Percentiles rank a stretch among this genome's conserved stretches.
Evolutionary conservation across 176 grass and related monocot genomes (phyloP).

Genomic region (Avena atlantica): DNA sequence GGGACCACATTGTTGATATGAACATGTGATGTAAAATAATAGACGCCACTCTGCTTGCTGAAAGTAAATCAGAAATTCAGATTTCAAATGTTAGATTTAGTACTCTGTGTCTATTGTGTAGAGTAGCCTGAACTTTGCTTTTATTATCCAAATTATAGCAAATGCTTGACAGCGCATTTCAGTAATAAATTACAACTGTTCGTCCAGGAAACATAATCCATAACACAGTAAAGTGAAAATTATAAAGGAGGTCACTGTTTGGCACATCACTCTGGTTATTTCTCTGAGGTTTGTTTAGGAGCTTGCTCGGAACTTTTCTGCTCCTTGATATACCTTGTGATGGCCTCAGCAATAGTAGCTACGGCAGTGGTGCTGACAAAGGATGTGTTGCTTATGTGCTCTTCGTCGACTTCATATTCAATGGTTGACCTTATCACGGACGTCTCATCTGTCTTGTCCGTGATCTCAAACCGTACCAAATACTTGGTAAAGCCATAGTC

Average conservation of each 20-base stretch:
- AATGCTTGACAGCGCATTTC: neutral
- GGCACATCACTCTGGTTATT: neutral
- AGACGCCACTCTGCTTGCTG: neutral
- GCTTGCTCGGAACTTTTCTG: slow-evolving; percentile 28
- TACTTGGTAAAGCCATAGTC: slow-evolving; percentile 45
- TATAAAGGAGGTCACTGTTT: neutral
- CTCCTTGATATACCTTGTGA: slow-evolving; percentile 43
- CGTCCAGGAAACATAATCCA: neutral
- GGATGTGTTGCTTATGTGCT: slow-evolving; percentile 15
- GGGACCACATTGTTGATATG: neutral
- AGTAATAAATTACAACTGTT: neutral
- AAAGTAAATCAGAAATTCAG: neutral
- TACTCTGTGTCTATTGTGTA: neutral
- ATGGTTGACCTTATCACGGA: slow-evolving; percentile 47
- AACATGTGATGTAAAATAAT: slow-evolving; percentile 3
- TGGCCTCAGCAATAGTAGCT: slow-evolving; percentile 40
- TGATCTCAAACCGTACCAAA: slow-evolving; percentile 35
- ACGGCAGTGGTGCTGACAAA: slow-evolving; percentile 25
- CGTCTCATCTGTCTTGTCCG: neutral
- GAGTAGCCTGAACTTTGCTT: slow-evolving; percentile 1
- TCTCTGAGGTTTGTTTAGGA: neutral
- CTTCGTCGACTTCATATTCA: slow-evolving; percentile 36
- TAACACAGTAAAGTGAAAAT: neutral
- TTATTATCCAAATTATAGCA: neutral
- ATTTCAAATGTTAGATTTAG: neutral